Evolutionary conservation across 306 rosid genomes (phyloP), one percentile per base, ranked within the genome.

Genomic region (Luffa aegyptiaca): DNA sequence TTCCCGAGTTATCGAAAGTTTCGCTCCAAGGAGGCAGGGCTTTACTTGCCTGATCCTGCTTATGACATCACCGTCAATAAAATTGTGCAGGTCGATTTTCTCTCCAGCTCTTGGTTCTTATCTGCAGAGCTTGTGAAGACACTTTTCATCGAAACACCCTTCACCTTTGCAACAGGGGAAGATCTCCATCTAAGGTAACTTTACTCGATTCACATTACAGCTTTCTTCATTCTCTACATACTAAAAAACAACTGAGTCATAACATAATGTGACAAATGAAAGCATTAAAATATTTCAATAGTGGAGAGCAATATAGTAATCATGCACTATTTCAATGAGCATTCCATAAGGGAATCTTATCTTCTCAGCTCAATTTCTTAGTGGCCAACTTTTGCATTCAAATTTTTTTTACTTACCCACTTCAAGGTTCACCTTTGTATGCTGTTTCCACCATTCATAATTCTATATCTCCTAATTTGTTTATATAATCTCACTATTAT

Each of bases 1-100:
- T 95, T 95, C 62, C 99, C 97, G 16, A 95, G 98, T 79, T 95
- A 95, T 62, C 86, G 97, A 59, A 95, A 95, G 84, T 95, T 93
- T 79, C 80, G 96, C 78, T 95, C 97, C 5, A 95, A 91, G 79
- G 97, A 95, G 79, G 93, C 97, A 58, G 99, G 99, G 49, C 85
- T 95, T 68, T 95, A 95, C 84, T 88, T 95, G 87, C 99, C 99
- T 6, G 97, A 95, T 86, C 99, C 97, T 61, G 99, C 99, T 79
- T 95, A 93, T 81, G 90, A 95, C 80, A 95, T 95, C 84, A 89
- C 93, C 0, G 86, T 93, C 76, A 92, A 91, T 75, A 91, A 87
- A 83, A 89, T 95, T 82, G 96, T 95, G 82, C 97, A 95, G 96
- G 99, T 95, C 14, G 99, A 95, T 82, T 95, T 95, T 82, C 91